phyloP scores from a whole-genome alignment of 805 yeast species.

The Sugiyamaella mastotermitis region DNA sequence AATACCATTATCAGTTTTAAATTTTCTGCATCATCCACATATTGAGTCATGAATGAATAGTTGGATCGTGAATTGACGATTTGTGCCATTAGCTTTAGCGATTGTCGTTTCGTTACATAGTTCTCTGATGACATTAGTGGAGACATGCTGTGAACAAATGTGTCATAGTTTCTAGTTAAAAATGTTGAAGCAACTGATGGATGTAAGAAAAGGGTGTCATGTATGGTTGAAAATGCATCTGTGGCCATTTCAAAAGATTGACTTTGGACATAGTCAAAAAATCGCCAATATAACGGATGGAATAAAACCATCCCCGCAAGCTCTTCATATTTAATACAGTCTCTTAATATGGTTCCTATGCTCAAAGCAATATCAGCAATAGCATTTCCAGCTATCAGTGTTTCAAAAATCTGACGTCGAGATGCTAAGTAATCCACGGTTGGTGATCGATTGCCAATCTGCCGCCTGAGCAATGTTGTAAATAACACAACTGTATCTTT shows the following conservation, averaged over 20 bases:
- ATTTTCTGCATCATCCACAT: slow-evolving; percentile 76
- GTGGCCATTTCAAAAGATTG: slow-evolving; percentile 86
- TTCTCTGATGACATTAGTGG: slow-evolving; percentile 66
- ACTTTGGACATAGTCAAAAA: slow-evolving; percentile 68
- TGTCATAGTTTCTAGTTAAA: slow-evolving; percentile 48
- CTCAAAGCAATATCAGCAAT: slow-evolving; percentile 63
- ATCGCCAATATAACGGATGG: slow-evolving; percentile 69
- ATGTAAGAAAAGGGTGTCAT: slow-evolving; percentile 64
- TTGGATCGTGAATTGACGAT: slow-evolving; percentile 68
- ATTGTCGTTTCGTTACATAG: slow-evolving; percentile 90
- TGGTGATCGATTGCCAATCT: slow-evolving; percentile 69
- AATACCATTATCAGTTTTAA: slow-evolving; percentile 81
- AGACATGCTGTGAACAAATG: slow-evolving; percentile 60
- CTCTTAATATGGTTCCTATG: slow-evolving; percentile 74
- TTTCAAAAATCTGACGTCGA: slow-evolving; percentile 57
- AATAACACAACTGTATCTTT: slow-evolving; percentile 74
- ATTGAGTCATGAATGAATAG: slow-evolving; percentile 63
- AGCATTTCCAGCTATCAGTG: slow-evolving; percentile 69
- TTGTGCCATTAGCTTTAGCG: slow-evolving; percentile 64
- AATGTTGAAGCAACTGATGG: slow-evolving; percentile 66
- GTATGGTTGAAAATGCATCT: slow-evolving; percentile 74
- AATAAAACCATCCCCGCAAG: slow-evolving; percentile 55
- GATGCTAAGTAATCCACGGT: slow-evolving; percentile 77
- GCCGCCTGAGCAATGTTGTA: slow-evolving; percentile 70
- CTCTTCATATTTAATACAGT: slow-evolving; percentile 73